Conservation (phyloP, 352 stramenopile genomes). For the Lagenidium giganteum region DNA sequence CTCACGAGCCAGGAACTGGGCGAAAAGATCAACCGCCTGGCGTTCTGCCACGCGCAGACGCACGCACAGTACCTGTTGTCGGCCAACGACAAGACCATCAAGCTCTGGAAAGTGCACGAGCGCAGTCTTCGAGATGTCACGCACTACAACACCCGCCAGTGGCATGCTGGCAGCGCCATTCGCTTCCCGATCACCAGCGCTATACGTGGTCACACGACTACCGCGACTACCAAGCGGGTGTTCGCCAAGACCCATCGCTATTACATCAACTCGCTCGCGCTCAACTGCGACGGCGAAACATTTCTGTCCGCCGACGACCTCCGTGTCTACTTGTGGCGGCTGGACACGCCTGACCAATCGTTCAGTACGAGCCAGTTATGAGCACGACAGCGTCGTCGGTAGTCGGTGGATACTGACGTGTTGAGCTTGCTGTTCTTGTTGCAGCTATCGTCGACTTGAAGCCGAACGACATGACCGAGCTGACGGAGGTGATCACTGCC, state of each 20-base stretch:
- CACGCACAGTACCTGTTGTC: conserved; percentile 91
- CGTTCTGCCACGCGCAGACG: conserved; percentile 86
- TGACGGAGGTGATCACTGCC: conserved; percentile 95
- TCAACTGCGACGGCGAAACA: conserved; percentile 93
- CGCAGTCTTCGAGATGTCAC: conserved; percentile 71
- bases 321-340: conserved; percentile 94
- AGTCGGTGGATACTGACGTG: no score
- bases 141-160: conserved; percentile 24
- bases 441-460: conserved; percentile 97
- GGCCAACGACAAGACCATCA: conserved; percentile 98
- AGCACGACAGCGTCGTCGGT: no score
- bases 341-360: conserved; percentile 86
- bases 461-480: conserved; percentile 95
- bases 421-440: conserved; percentile 1
- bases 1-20: conserved; percentile 97
- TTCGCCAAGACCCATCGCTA: conserved; percentile 95
- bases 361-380: conserved; percentile 89
- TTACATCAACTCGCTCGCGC: conserved; percentile 95
- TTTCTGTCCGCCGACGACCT: conserved; percentile 96
- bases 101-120: conserved; percentile 93
- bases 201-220: conserved; percentile 47
- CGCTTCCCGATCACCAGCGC: conserved; percentile 28
- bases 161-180: not conserved
- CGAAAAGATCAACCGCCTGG: conserved; percentile 97
- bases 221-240: conserved; percentile 78